These are phyloP conservation scores for Haplosporangium sp. DNA, from an alignment of 371 early-diverging fungal genomes.

Conservation along the genomic window DNA sequence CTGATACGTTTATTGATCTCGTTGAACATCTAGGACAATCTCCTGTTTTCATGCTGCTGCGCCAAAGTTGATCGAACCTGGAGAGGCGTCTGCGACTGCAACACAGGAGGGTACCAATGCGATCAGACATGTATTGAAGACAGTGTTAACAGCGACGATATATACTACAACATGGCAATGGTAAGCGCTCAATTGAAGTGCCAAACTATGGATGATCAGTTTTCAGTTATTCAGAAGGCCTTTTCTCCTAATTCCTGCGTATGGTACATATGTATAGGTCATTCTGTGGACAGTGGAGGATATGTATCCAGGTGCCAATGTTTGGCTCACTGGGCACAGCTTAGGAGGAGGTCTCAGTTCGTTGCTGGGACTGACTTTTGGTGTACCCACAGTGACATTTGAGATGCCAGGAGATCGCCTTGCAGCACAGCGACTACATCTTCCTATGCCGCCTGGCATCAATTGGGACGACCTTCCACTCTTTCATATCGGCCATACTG, in stretches of 20 bases:
- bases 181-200: slow-evolving; percentile 52
- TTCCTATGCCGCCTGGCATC: slow-evolving; percentile 68
- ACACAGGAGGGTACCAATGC: slow-evolving; percentile 67
- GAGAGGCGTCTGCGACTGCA: slow-evolving; percentile 88
- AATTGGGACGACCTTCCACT: slow-evolving; percentile 73
- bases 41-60: slow-evolving; percentile 97
- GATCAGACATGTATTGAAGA: slow-evolving; percentile 71
- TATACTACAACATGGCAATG: slow-evolving; percentile 86
- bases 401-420: slow-evolving; percentile 89
- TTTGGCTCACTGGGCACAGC: slow-evolving; percentile 94
- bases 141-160: slow-evolving; percentile 65
- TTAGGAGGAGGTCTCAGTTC: slow-evolving; percentile 91
- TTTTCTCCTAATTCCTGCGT: too few relatives aligned
- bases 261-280: slow-evolving; percentile 27
- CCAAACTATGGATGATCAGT: not conserved
- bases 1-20: not conserved
- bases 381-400: slow-evolving; percentile 87
- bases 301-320: slow-evolving; percentile 72
- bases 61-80: slow-evolving; percentile 87
- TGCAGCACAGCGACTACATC: slow-evolving; percentile 84
- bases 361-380: slow-evolving; percentile 86
- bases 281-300: slow-evolving; percentile 69
- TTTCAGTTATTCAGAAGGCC: too few relatives aligned
- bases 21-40: slow-evolving; percentile 75
- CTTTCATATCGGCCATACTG: slow-evolving; percentile 92